phyloP scores from a whole-genome alignment of 176 grass and related monocot genomes.

The Urochloa ruziziensis region DNA sequence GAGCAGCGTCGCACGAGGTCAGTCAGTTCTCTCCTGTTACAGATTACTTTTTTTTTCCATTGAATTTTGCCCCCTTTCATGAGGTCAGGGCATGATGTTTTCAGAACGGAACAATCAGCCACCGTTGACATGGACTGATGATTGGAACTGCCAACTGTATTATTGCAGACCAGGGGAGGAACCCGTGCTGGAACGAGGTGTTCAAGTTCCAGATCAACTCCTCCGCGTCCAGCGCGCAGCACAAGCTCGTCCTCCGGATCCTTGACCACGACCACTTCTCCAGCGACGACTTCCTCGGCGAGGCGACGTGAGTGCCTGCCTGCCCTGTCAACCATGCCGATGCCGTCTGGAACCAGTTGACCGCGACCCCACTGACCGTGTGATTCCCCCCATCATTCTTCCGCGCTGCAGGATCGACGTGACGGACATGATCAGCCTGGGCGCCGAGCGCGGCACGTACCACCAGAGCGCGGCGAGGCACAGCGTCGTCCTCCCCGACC shows the following conservation, averaged over 20 bases:
- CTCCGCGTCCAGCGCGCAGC: slow-evolving; percentile 40
- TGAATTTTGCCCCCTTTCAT: background rate
- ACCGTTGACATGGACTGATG: background rate
- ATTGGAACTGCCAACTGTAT: background rate
- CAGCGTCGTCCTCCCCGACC: slow-evolving; percentile 61
- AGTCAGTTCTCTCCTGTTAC: background rate
- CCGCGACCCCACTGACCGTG: background rate
- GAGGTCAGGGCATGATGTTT: background rate
- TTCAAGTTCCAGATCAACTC: slow-evolving; percentile 73
- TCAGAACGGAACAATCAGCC: background rate
- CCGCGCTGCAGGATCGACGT: slow-evolving; percentile 57
- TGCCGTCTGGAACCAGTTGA: background rate
- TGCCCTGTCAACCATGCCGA: background rate
- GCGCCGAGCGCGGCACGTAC: slow-evolving; percentile 50
- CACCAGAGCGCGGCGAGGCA: slow-evolving; percentile 51
- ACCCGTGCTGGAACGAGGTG: slow-evolving; percentile 85
- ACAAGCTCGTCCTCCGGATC: slow-evolving; percentile 70
- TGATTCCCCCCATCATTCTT: background rate
- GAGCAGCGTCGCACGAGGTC: slow-evolving; percentile 69
- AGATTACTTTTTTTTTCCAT: background rate
- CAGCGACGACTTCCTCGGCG: slow-evolving; percentile 72
- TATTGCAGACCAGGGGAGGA: slow-evolving; percentile 62
- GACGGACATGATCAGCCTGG: slow-evolving; percentile 63
- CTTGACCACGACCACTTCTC: slow-evolving; percentile 78
- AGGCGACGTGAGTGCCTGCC: slow-evolving; percentile 55